Conservation (phyloP, 495 filamentous ascomycete species). For the Parathielavia hyrcaniae region DNA sequence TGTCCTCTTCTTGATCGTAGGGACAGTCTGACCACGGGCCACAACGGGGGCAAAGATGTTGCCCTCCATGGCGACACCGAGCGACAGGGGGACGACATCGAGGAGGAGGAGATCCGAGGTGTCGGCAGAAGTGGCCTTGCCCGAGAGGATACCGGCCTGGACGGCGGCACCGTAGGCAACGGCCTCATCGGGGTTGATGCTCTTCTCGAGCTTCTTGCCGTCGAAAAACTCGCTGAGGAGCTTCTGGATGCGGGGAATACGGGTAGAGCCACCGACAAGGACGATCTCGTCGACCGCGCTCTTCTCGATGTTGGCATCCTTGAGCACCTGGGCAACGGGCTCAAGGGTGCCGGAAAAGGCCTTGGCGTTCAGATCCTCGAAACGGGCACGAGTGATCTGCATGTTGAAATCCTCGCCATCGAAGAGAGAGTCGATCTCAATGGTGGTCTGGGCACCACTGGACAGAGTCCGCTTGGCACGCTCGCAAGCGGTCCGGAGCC, state of each 20-base stretch:
- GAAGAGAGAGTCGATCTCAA: constrained; percentile 98
- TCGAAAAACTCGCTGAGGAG: constrained; percentile 98
- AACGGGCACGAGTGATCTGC: constrained; percentile 97
- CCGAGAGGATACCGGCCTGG: constrained; percentile 95
- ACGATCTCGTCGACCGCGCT: constrained; percentile 94
- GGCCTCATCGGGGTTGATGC: constrained; percentile 99
- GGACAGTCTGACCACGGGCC: constrained; percentile 82
- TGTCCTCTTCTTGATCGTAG: constrained; percentile 88
- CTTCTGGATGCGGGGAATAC: constrained; percentile 99
- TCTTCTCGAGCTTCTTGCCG: constrained; percentile 98
- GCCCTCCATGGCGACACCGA: constrained; percentile 99
- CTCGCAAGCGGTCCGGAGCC: constrained; percentile 97
- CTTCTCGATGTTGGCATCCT: constrained; percentile 94
- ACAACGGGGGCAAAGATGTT: constrained; percentile 99
- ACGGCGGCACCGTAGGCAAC: constrained; percentile 98
- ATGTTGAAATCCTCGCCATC: constrained; percentile 98
- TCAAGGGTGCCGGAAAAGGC: constrained; percentile 95
- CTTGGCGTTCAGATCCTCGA: constrained; percentile 97
- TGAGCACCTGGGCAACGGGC: constrained; percentile 96
- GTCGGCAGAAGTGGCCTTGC: constrained; percentile 91
- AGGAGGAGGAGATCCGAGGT: constrained; percentile 92
- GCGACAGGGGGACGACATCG: constrained; percentile 93
- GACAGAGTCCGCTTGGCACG: constrained; percentile 98
- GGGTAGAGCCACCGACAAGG: constrained; percentile 96
- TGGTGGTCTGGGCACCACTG: constrained; percentile 91